Evolutionary conservation across 1,284 basidiomycete species (phyloP).

Genomic region (Sanghuangporus weigelae): DNA sequence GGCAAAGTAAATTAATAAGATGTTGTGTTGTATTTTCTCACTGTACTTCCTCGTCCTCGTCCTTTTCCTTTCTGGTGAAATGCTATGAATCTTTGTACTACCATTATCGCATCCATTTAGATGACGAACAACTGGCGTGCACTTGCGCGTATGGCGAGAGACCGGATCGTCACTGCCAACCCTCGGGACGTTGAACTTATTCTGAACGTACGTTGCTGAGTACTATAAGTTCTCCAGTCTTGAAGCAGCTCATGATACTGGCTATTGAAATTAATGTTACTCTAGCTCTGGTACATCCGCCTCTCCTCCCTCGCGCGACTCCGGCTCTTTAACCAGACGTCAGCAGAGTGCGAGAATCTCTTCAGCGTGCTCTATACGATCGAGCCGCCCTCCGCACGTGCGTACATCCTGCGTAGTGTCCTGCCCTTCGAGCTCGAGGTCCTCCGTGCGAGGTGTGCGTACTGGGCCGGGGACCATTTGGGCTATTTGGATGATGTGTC

Average conservation of each 20-base stretch:
- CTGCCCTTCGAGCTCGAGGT: constrained; percentile 80
- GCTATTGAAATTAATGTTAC: neutral
- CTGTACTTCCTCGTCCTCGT: neutral
- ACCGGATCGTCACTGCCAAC: constrained; percentile 61
- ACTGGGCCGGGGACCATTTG: constrained; percentile 72
- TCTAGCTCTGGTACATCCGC: constrained; percentile 76
- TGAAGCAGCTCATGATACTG: neutral
- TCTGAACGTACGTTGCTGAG: constrained; percentile 49
- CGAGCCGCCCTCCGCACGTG: constrained; percentile 42
- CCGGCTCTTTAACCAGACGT: constrained; percentile 74
- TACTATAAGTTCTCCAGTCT: neutral
- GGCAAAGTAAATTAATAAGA: constrained; percentile 12
- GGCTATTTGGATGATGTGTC: constrained; percentile 75
- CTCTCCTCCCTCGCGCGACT: constrained; percentile 71
- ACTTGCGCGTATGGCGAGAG: constrained; percentile 71
- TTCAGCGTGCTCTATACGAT: constrained; percentile 63
- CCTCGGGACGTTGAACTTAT: constrained; percentile 61
- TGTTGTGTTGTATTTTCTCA: constrained; percentile 1
- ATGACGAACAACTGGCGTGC: constrained; percentile 83
- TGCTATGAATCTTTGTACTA: neutral
- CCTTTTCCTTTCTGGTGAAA: neutral
- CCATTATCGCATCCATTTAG: constrained; percentile 31
- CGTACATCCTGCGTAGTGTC: constrained; percentile 51
- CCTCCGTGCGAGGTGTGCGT: constrained; percentile 61
- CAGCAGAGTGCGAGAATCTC: constrained; percentile 75